Evolutionary conservation across 768 basidiomycete genomes (phyloP), one percentile per base, ranked within the genome.

Genomic region (Pisolithus microcarpus): DNA sequence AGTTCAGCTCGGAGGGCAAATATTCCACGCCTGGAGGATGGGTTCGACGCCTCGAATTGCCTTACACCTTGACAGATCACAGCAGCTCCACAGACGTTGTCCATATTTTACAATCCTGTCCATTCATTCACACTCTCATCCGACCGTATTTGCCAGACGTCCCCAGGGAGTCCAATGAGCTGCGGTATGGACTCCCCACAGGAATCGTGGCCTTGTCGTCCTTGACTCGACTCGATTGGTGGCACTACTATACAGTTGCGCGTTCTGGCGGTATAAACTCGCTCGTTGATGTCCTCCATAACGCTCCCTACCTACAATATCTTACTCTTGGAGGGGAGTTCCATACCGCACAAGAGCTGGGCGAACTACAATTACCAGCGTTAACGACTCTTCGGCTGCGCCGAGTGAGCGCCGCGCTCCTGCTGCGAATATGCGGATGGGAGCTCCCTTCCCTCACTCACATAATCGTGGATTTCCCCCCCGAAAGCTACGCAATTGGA

Each of bases 191-290:
- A 24, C 80, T 76, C 58, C 77, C 79, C 50, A 72, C 75, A 9
- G 71, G 71, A 13, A 69, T 65, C 49, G 63, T 80, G 3, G 60
- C 73, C 4, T 55, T 84, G 13, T 67, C 71, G 19, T 76, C 76
- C 19, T 69, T 87, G 38, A 76, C 74, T 40, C 78, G 82, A 24
- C 72, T 87, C 28, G 83, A 85, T 45, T 86, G 83, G 82, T 85
- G 81, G 80, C 75, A 84, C 58, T 63, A 78, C 56, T 68, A 64
- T 53, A 61, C 65, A 61, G 83, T 84, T 19, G 76, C 79, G 37
- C 73, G 78, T 42, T 73, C 79, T 16, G 83, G 83, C 2, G 84
- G 84, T 6, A 79, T 85, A 53, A 85, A 86, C 63, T 80, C 77
- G 7, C 67, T 87, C 38, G 58, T 61, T 2, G 65, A 74, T 47